A percentile compares a stretch with the other conserved stretches of the same genome.
Evolutionary conservation across 2,329 filamentous ascomycete genomes (phyloP).

Genomic region (Stenocarpella maydis): DNA sequence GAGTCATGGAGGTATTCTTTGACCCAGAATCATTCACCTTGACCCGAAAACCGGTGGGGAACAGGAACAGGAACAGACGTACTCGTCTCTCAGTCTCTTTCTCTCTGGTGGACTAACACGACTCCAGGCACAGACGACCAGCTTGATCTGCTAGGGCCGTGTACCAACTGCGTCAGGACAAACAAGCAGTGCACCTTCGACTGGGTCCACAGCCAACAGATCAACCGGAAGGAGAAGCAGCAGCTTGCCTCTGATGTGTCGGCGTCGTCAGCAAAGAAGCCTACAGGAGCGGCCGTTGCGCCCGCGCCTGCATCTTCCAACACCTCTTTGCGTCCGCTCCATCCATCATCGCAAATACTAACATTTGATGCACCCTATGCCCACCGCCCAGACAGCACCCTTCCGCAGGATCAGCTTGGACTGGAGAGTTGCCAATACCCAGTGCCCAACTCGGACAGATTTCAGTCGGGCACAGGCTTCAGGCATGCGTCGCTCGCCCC

Average conservation of each 20-base stretch:
- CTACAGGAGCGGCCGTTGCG: neutral
- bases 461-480: constrained; percentile 1
- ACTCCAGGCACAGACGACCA: constrained; percentile 29
- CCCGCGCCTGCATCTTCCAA: neutral
- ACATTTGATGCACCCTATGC: neutral
- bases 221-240: constrained; percentile 29
- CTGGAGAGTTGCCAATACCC: constrained; percentile 20
- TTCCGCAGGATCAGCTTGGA: constrained; percentile 19
- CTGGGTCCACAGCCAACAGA: constrained; percentile 36
- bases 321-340: constrained; percentile 26
- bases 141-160: constrained; percentile 31
- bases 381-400: constrained; percentile 2
- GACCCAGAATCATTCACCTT: neutral
- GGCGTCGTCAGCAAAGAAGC: neutral
- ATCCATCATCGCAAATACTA: constrained; percentile 16
- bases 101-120: constrained; percentile 17
- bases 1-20: constrained; percentile 34
- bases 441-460: neutral
- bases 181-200: constrained; percentile 37
- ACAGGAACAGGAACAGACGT: neutral
- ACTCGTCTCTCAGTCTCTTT: neutral
- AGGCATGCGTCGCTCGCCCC: constrained; percentile 5
- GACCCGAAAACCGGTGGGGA: neutral
- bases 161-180: constrained; percentile 35
- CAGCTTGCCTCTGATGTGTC: constrained; percentile 21